A percentile compares a stretch with the other conserved stretches of the same genome.
These are phyloP conservation scores for Penstemon newberryi DNA, from an alignment of 257 asterid genomes.

Conservation along the genomic window DNA sequence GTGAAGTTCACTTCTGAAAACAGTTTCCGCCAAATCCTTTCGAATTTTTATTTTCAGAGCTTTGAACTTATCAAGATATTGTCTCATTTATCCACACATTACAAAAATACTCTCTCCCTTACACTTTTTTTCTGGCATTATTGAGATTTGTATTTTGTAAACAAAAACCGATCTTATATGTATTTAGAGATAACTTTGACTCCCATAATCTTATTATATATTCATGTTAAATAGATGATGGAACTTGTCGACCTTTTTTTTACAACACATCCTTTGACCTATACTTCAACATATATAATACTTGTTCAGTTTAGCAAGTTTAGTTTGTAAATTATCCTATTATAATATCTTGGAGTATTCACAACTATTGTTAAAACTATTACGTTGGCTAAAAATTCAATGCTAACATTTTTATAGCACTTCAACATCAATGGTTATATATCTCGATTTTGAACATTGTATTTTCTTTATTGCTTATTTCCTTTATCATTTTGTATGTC, in stretches of 20 bases:
- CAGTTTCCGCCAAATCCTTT: slow-evolving; percentile 12
- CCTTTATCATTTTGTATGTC: slow-evolving; percentile 16
- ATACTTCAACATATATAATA: neutral
- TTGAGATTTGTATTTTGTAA: neutral
- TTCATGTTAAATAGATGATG: neutral
- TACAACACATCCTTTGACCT: slow-evolving; percentile 18
- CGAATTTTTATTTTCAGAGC: neutral
- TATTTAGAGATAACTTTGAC: neutral
- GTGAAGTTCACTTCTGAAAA: slow-evolving; percentile 26
- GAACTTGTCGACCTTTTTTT: slow-evolving; percentile 1
- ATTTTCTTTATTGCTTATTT: neutral
- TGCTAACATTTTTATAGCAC: neutral
- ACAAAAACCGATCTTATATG: neutral
- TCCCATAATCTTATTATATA: neutral
- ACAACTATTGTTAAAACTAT: slow-evolving; percentile 13
- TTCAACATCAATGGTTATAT: neutral
- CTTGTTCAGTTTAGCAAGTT: slow-evolving; percentile 8
- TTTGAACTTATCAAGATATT: neutral
- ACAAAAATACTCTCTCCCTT: neutral
- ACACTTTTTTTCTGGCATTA: neutral
- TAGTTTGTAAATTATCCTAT: neutral
- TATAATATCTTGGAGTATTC: slow-evolving; percentile 9
- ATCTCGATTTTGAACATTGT: slow-evolving; percentile 26
- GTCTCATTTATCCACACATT: neutral
- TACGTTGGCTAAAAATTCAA: slow-evolving; percentile 6